Base-by-base conservation (phyloP, 331 rosid genomes). In the Malus hybrid region DNA sequence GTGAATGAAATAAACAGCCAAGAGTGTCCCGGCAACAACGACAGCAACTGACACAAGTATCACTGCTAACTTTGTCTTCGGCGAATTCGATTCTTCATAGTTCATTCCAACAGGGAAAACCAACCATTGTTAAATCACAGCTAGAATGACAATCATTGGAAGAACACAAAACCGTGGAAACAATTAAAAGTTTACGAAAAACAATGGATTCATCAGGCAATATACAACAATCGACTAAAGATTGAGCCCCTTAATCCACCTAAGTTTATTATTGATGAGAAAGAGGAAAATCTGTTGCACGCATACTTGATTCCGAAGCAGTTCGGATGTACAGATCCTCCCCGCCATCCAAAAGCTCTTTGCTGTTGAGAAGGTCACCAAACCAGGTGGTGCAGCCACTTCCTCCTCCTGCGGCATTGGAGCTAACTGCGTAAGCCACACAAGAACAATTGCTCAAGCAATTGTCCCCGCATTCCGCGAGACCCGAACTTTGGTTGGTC, bases 371-470 rank as follows among this genome's bases (percentile, higher is more conserved):
- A 32, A 91, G 79, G 42, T 83, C 80, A 28, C 88, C 89, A 82
- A 85, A 78, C 97, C 97, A 91, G 80, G 83, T 55, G 18, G 84
- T 90, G 65, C 97, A 91, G 24, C 90, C 93, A 81, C 78, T 87
- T 10, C 87, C 88, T 54, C 61, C 39, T 42, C 83, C 86, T 7
- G 76, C 69, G n/a, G 75, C 55, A 65, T 78, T 74, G 10, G 83
- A 59, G 74, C 85, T 88, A 27, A 24, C 4, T 9, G 89, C 76
- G 71, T 72, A 91, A 10, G 91, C 93, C 86, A 74, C 79, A 70
- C 97, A 91, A 9, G 86, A 86, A 69, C 93, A 91, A 48, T 71
- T 67, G 7, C 71, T 70, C 88, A 85, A 80, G 84, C 97, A 89
- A 74, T 33, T 69, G 1, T 4, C 66, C 56, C 48, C 52, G 76